phyloP scores from a whole-genome alignment of 192 early-diverging fungal species.

The Backusella sp. region DNA sequence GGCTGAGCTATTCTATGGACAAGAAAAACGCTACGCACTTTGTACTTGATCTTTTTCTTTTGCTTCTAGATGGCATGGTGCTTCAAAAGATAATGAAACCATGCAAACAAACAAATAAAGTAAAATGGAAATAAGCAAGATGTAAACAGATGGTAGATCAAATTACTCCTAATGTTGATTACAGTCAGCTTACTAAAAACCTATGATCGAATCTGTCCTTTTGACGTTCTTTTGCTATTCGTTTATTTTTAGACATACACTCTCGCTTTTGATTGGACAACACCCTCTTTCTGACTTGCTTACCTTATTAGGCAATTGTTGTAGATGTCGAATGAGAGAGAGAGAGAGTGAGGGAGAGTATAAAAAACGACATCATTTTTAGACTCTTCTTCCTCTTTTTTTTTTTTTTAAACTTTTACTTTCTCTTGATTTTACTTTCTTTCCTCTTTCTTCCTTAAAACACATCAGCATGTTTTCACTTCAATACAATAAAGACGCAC shows the following conservation, averaged over 20 bases:
- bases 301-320: not conserved
- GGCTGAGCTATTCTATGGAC: not conserved
- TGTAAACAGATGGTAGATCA: not conserved
- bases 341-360: not conserved
- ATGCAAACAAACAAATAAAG: not conserved
- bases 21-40: not conserved
- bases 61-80: not conserved
- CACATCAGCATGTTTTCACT: conserved; percentile 45
- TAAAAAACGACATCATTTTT: not conserved
- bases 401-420: not conserved
- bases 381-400: not conserved
- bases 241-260: not conserved
- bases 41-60: not conserved
- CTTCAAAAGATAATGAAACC: not conserved
- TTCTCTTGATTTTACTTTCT: not conserved
- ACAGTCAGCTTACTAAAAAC: not conserved
- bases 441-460: not conserved
- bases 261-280: not conserved
- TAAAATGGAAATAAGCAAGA: not conserved
- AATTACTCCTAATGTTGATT: not conserved
- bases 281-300: not conserved
- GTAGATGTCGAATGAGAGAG: not conserved
- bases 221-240: not conserved
- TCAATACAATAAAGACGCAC: conserved; percentile 37
- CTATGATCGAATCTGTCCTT: not conserved